Conservation (phyloP, 2,329 filamentous ascomycete species). For the Diaporthe velutina region DNA sequence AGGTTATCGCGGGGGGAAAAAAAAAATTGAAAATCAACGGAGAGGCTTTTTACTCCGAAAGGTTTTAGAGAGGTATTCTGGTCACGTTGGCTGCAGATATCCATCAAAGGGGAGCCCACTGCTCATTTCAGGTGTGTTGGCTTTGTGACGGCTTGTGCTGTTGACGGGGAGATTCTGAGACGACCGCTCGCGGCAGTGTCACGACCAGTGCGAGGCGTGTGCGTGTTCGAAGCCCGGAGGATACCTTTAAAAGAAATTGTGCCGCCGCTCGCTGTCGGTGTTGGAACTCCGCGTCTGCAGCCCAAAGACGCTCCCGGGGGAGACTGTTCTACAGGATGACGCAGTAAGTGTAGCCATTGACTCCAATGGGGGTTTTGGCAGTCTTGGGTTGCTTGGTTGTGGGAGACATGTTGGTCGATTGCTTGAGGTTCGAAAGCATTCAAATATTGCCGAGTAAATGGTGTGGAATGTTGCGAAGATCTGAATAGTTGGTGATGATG, state of each 20-base stretch:
- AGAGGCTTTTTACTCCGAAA: not conserved
- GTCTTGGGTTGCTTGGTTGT: constrained; percentile 45
- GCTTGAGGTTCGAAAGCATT: constrained; percentile 24
- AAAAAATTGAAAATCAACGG: not conserved
- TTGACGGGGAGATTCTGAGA: not conserved
- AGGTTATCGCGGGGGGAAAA: not conserved
- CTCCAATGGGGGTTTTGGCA: constrained; percentile 46
- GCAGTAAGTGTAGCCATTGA: constrained; percentile 47
- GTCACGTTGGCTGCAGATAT: not conserved
- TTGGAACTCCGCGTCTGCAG: constrained; percentile 10
- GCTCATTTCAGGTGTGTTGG: not conserved
- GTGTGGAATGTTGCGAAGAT: constrained; percentile 36
- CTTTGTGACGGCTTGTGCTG: not conserved
- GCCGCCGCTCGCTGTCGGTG: constrained; percentile 14
- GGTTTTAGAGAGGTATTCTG: not conserved
- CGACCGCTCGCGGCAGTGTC: not conserved
- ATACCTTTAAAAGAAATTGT: not conserved
- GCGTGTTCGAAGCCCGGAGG: not conserved
- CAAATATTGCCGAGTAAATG: constrained; percentile 38
- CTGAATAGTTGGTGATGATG: constrained; percentile 43
- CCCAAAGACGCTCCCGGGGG: constrained; percentile 20
- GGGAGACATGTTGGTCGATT: constrained; percentile 50
- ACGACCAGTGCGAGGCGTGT: not conserved
- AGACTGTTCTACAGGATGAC: constrained; percentile 49
- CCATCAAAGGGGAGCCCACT: not conserved